phyloP scores from a whole-genome alignment of 441 rosid genomes.

The Mallotus repandus region DNA sequence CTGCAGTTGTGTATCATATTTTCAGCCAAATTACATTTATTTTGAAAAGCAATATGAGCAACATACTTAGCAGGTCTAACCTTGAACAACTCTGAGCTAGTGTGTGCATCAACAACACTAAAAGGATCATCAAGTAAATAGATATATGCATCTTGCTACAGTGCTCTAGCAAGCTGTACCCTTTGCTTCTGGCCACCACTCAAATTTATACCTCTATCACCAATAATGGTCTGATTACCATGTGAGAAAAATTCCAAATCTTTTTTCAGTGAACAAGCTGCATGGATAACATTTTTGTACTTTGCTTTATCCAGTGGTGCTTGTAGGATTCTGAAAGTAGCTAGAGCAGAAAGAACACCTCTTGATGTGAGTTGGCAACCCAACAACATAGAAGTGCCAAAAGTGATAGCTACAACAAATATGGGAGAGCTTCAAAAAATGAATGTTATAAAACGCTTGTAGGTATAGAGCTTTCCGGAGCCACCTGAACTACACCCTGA shows the following conservation, averaged over 20 bases:
- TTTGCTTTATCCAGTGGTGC: conserved; percentile 97
- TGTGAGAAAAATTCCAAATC: conserved; percentile 96
- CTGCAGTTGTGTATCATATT: conserved; percentile 50
- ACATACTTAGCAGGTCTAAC: conserved; percentile 40
- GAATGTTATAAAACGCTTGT: conserved; percentile 90
- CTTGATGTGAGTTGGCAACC: conserved; percentile 94
- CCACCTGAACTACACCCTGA: conserved; percentile 90
- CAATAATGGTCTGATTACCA: conserved; percentile 96
- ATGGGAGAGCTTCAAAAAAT: conserved; percentile 99
- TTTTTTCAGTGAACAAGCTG: conserved; percentile 78
- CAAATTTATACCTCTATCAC: conserved; percentile 98
- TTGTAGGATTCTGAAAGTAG: conserved; percentile 97
- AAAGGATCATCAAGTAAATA: too few species aligned
- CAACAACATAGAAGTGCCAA: conserved; percentile 85
- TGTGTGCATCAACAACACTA: too few species aligned
- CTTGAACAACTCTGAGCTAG: conserved; percentile 87
- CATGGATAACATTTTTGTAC: conserved; percentile 89
- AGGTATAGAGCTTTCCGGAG: conserved; percentile 95
- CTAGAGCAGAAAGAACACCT: conserved; percentile 96
- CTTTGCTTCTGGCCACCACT: conserved; percentile 99
- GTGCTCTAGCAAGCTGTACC: conserved; percentile 98
- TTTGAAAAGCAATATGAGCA: conserved; percentile 8
- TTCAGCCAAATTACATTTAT: conserved; percentile 31
- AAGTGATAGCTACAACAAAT: conserved; percentile 93
- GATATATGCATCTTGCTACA: conserved; percentile 81